Percentiles rank a stretch among this genome's conserved stretches.
Evolutionary conservation across 1,284 basidiomycete species (phyloP).

Genomic region (Irpex sp.): DNA sequence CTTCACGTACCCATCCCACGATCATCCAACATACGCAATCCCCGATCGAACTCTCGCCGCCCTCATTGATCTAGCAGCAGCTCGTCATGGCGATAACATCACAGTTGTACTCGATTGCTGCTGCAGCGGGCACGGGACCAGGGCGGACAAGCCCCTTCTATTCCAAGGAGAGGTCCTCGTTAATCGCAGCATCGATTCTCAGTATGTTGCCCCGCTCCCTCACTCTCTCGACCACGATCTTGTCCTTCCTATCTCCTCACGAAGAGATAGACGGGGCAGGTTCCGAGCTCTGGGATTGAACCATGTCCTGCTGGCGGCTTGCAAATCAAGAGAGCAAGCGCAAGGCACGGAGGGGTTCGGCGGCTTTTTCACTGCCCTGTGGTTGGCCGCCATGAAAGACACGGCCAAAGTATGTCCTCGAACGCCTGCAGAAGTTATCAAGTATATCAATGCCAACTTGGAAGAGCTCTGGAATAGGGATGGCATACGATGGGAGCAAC

Average conservation of each 20-base stretch:
- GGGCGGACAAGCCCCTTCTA: not conserved
- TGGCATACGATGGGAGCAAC: not conserved
- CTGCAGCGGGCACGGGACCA: not conserved
- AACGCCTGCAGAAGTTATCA: not conserved
- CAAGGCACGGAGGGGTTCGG: not conserved
- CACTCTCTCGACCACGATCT: not conserved
- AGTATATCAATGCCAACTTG: not conserved
- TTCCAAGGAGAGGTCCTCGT: not conserved
- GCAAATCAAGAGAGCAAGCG: not conserved
- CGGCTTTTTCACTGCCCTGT: not conserved
- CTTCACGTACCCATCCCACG: not conserved
- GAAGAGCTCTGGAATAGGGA: not conserved
- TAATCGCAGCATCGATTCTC: not conserved
- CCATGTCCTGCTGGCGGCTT: not conserved
- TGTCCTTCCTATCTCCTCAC: not conserved
- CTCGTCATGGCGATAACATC: not conserved
- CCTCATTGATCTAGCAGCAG: not conserved
- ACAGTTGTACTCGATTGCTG: not conserved
- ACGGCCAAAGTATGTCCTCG: not conserved
- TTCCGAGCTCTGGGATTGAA: not conserved
- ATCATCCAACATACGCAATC: not conserved
- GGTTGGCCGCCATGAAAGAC: not conserved
- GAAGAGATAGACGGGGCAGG: not conserved
- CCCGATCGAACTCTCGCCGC: not conserved
- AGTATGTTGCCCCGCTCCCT: not conserved